phyloP scores from a whole-genome alignment of 2,329 filamentous ascomycete genomes.

The Fonsecaea multimorphosa region DNA sequence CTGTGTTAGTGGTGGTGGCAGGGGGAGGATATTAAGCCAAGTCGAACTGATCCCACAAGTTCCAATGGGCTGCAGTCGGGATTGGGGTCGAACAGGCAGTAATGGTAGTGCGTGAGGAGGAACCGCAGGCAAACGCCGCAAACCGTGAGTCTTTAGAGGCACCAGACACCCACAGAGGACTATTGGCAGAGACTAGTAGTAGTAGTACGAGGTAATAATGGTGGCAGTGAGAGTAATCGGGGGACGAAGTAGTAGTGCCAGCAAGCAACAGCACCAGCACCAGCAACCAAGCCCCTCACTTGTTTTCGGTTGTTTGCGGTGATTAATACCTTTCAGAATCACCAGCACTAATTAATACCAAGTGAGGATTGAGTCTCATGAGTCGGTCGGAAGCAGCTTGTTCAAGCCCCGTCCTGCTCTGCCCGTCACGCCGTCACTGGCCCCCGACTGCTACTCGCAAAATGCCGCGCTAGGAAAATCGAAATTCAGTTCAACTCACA shows the following conservation, averaged over 20 bases:
- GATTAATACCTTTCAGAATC: neutral
- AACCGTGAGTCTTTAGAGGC: conserved; percentile 1
- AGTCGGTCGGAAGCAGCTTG: conserved; percentile 9
- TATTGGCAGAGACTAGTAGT: conserved; percentile 13
- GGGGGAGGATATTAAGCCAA: neutral
- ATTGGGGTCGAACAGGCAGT: conserved; percentile 13
- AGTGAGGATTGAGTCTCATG: conserved; percentile 4
- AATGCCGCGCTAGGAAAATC: conserved; percentile 36
- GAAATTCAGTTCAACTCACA: conserved; percentile 31
- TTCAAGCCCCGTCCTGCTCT: conserved; percentile 12
- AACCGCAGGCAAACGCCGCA: conserved; percentile 18
- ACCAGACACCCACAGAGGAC: neutral
- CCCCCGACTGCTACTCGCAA: conserved; percentile 6
- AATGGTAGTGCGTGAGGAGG: conserved; percentile 1
- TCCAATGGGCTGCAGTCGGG: conserved; percentile 8
- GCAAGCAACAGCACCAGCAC: conserved; percentile 1
- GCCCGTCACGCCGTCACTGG: too few relatives aligned
- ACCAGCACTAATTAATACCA: neutral
- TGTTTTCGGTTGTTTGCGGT: conserved; percentile 12
- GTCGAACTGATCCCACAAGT: neutral
- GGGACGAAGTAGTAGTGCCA: conserved; percentile 4
- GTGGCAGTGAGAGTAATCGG: conserved; percentile 9
- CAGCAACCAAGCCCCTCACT: conserved; percentile 16
- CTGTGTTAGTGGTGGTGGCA: neutral
- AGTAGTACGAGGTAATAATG: too few relatives aligned